Percentiles rank a stretch among this genome's conserved stretches.
Conservation (phyloP, 345 rosid genomes). For the Anastatica hierochuntica region DNA sequence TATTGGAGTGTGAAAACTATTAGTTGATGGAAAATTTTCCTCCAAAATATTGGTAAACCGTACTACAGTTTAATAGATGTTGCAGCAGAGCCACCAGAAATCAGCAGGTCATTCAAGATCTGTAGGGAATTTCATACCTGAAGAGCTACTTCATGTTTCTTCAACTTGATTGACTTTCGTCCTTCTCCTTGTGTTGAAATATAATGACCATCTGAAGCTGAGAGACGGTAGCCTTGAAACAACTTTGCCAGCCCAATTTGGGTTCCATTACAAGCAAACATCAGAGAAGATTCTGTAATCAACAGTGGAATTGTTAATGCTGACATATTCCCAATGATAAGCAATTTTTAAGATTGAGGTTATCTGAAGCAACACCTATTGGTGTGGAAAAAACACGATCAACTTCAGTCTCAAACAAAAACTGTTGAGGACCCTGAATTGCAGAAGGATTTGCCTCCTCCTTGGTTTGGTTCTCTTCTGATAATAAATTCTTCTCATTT, state of each 20-base stretch:
- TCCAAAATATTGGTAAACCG: not conserved
- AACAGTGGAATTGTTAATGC: slow-evolving; percentile 26
- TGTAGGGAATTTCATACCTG: slow-evolving; percentile 47
- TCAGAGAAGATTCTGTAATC: slow-evolving; percentile 77
- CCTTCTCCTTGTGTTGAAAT: slow-evolving; percentile 78
- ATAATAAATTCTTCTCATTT: slow-evolving; percentile 45
- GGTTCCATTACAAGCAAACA: slow-evolving; percentile 76
- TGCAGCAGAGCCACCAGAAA: slow-evolving; percentile 6
- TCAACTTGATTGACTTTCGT: slow-evolving; percentile 75
- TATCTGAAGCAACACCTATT: slow-evolving; percentile 50
- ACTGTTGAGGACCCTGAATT: slow-evolving; percentile 69
- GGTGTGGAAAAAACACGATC: slow-evolving; percentile 93
- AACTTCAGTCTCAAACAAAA: slow-evolving; percentile 85
- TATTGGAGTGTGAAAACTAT: too few species aligned
- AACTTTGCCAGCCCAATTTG: slow-evolving; percentile 83
- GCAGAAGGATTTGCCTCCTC: slow-evolving; percentile 54
- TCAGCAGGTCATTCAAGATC: too few species aligned
- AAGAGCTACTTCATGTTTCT: slow-evolving; percentile 69
- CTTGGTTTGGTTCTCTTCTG: slow-evolving; percentile 46
- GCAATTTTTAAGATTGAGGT: slow-evolving; percentile 9
- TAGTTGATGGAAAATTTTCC: not conserved
- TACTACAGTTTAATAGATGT: not conserved
- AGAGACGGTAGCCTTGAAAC: slow-evolving; percentile 66
- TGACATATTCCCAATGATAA: slow-evolving; percentile 4
- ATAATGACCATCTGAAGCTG: slow-evolving; percentile 74